These are phyloP conservation scores for Leersia perrieri DNA, from an alignment of 176 grass and related monocot genomes.

Conservation along the genomic window DNA sequence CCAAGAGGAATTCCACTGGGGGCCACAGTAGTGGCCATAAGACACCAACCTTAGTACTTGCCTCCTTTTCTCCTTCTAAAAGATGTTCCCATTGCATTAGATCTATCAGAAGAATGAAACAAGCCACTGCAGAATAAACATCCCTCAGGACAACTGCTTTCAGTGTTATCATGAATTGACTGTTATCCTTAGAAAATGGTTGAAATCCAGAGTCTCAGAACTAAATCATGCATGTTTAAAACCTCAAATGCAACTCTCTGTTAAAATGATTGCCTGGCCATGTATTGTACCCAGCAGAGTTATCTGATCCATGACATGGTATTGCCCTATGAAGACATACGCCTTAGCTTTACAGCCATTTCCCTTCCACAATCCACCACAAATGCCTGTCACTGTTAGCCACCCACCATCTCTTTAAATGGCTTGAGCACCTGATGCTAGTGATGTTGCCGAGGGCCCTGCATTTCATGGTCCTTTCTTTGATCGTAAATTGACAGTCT, in stretches of 20 bases:
- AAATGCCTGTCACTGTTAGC: conserved; percentile 84
- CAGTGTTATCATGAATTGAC: background rate
- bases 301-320: conserved; percentile 12
- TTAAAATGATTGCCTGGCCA: conserved; percentile 6
- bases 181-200: background rate
- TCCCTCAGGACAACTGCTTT: background rate
- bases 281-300: background rate
- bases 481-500: conserved; percentile 23
- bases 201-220: background rate
- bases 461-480: conserved; percentile 37
- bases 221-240: background rate
- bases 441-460: conserved; percentile 41
- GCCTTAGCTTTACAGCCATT: conserved; percentile 22
- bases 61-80: conserved; percentile 18
- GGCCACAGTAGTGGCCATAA: conserved; percentile 23
- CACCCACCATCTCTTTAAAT: conserved; percentile 59
- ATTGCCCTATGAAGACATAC: conserved; percentile 24
- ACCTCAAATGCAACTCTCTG: background rate
- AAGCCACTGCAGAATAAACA: conserved; percentile 14
- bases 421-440: conserved; percentile 66
- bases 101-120: conserved; percentile 27
- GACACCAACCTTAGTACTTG: conserved; percentile 17
- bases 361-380: conserved; percentile 38
- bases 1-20: conserved; percentile 23
- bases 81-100: conserved; percentile 9